phyloP scores from a whole-genome alignment of 2,329 filamentous ascomycete species.

The Alternaria sp. region DNA sequence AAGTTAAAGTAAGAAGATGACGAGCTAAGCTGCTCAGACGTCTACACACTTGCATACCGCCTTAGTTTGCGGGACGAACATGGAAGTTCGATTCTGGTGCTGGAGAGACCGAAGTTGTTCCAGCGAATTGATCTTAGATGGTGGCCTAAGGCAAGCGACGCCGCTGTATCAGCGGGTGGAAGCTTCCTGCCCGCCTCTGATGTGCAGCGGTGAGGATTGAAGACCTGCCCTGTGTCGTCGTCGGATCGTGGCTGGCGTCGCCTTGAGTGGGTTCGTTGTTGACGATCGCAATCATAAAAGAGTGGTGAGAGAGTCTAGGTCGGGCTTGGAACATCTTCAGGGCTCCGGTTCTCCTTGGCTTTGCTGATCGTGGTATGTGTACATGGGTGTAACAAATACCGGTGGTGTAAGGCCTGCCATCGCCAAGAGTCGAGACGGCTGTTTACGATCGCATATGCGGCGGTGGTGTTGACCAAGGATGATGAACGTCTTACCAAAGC shows the following conservation, averaged over 20 bases:
- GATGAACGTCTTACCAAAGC: background rate
- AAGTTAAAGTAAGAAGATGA: background rate
- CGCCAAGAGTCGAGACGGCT: too few relatives aligned
- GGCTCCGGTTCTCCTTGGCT: background rate
- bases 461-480: background rate
- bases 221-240: background rate
- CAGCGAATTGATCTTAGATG: background rate
- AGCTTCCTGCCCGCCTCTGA: background rate
- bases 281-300: background rate
- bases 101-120: background rate
- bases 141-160: background rate
- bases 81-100: background rate
- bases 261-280: background rate
- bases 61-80: background rate
- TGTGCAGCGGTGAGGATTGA: background rate
- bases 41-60: background rate
- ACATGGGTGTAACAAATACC: background rate
- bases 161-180: background rate
- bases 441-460: background rate
- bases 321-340: background rate
- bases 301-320: background rate
- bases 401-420: background rate
- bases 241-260: background rate
- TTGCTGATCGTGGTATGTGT: background rate
- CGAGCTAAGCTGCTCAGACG: background rate